Evolutionary conservation across 208 protist species (phyloP), one percentile per base, ranked within the genome.

Genomic region (Balamuthia mandrillaris): DNA sequence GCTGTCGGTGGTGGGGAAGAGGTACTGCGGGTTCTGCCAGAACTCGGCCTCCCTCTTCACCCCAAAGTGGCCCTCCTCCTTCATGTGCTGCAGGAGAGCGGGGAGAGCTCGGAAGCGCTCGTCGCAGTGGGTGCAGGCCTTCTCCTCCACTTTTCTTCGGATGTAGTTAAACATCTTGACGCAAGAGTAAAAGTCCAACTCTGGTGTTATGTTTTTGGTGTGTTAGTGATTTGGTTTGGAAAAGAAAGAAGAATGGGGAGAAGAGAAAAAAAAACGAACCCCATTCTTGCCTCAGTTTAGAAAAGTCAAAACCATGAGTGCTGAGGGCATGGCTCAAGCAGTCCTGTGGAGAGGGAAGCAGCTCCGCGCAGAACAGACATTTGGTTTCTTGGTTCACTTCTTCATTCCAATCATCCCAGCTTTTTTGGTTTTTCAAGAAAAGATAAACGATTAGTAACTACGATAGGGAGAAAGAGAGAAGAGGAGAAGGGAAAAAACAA

Each of bases 151-250:
- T 61, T 88, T 49, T 14, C 58, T 21, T n/a, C 85, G 42, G 33
- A 88, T 85, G 72, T 86, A 88, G 56, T 88, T 88, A 18, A 88
- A 35, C 29, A 86, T 12, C 82, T 86, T 88, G 7, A 88, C 54
- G 44, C 78, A 61, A n/a, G 75, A 58, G 41, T 86, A 88, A 24
- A 88, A 88, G 77, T 88, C 85, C 78, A 81, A 35, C n/a, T 14
- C 58, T 45, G 14, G 16, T n/a, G n/a, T n/a, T n/a, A n/a, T n/a
- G n/a, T n/a, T n/a, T n/a, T n/a, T n/a, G n/a, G n/a, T n/a, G n/a
- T n/a, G n/a, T n/a, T n/a, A n/a, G n/a, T n/a, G n/a, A n/a, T n/a
- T n/a, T n/a, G n/a, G n/a, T n/a, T n/a, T n/a, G 42, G 24, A 77
- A 24, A 29, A 41, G 33, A 31, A 70, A 70, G 9, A 74, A 0